Base-by-base conservation (phyloP, 2,329 filamentous ascomycete species). In the Escovopsis sp. region DNA sequence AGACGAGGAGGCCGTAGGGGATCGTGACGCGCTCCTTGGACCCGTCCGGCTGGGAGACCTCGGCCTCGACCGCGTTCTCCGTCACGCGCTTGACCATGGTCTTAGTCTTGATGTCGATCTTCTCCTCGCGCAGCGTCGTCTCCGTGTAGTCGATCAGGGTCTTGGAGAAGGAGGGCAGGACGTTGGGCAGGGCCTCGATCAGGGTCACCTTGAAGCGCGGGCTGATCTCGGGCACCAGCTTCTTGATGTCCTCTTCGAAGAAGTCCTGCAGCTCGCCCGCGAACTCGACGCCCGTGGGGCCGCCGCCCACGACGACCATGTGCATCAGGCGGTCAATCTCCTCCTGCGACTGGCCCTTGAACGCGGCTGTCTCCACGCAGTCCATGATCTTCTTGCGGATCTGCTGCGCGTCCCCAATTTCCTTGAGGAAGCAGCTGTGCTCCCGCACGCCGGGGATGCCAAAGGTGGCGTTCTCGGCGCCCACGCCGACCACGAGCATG, bases 361-460 rank as follows among this genome's bases (percentile, higher is more conserved):
- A 94, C 42, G 85, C 88, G 35, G 90, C 90, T 26, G 88, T 94
- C 66, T 98, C 90, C 48, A 94, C 87, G 58, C 90, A 98, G 66
- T 98, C 90, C 90, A 98, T 98, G 62, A 98, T 94, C 62, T 85
- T 86, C 70, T 88, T 94, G 54, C 90, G 85, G 56, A 98, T 98
- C 53, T 76, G 74, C 63, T 98, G 90, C 39, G 90, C 90, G 58
- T 98, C 92, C 45, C 72, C 76, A 54, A 98, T 94, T 65, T 98
- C 92, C 72, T 98, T 98, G 56, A 98, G 65, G 73, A 98, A 98
- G 66, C 87, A 94, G 48, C 84, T 88, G 68, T 98, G 66, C 63
- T 98, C 90, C 47, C 76, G 78, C 38, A 98, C 90, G 58, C 90
- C 90, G 37, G 85, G 86, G 51, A 98, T 96, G 49, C 87, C 90